These are phyloP conservation scores for Cordyceps javanica DNA, from an alignment of 2,329 filamentous ascomycete species.

Conservation along the genomic window DNA sequence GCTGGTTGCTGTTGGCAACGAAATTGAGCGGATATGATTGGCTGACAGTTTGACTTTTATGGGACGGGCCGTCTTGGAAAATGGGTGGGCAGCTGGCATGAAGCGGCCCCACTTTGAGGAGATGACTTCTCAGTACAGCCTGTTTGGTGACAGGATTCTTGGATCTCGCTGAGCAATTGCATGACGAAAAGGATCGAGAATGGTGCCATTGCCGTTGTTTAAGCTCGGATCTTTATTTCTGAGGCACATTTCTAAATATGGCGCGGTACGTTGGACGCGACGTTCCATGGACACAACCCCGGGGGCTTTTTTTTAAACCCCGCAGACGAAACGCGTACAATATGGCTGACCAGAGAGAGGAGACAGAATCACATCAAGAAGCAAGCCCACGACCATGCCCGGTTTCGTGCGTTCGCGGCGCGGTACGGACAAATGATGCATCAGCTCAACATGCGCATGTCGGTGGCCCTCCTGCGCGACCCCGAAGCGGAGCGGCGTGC, in stretches of 20 bases:
- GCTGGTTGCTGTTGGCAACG: constrained; percentile 28
- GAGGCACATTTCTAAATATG: constrained; percentile 63
- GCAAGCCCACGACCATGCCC: constrained; percentile 58
- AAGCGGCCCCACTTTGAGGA: constrained; percentile 6
- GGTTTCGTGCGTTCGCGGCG: constrained; percentile 55
- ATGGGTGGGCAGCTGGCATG: constrained; percentile 2
- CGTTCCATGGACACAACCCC: background rate
- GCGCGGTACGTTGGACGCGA: constrained; percentile 47
- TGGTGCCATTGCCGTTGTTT: constrained; percentile 62
- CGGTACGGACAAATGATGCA: constrained; percentile 58
- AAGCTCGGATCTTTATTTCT: constrained; percentile 60
- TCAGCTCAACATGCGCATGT: constrained; percentile 60
- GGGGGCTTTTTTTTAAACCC: background rate
- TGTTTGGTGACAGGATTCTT: background rate
- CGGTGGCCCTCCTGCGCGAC: constrained; percentile 54
- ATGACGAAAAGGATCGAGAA: constrained; percentile 30
- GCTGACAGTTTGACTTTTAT: background rate
- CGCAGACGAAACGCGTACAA: background rate
- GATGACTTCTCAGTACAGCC: background rate
- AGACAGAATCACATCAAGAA: constrained; percentile 58
- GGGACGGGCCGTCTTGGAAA: background rate
- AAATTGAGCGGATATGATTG: background rate
- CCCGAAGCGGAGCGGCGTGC: constrained; percentile 50
- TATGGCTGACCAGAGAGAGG: background rate
- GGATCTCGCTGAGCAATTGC: background rate